These are phyloP conservation scores for Falciphora oryzae DNA, from an alignment of 2,329 filamentous ascomycete genomes.

Conservation along the genomic window DNA sequence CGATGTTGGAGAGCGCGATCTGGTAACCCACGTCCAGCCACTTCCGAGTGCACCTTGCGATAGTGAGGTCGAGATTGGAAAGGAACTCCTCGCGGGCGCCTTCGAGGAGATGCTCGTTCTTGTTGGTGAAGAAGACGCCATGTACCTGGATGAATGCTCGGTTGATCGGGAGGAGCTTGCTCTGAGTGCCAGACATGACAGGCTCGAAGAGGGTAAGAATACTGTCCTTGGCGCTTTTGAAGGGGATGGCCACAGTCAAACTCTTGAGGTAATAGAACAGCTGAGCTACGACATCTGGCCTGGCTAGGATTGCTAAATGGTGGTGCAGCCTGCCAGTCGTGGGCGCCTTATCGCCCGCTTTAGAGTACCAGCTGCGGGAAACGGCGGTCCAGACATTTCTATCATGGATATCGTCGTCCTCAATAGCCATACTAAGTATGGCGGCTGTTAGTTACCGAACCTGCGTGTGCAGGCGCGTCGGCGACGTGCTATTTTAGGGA, in stretches of 20 bases:
- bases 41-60: constrained; percentile 41
- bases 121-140: constrained; percentile 55
- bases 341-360: constrained; percentile 71
- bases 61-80: constrained; percentile 48
- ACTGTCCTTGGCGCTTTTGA: too few relatives aligned
- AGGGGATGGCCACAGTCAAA: too few relatives aligned
- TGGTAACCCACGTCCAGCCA: constrained; percentile 51
- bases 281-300: constrained; percentile 62
- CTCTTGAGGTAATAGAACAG: too few relatives aligned
- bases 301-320: constrained; percentile 73
- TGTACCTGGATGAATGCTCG: constrained; percentile 58
- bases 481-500: not conserved
- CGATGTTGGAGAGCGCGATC: constrained; percentile 51
- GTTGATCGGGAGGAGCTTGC: constrained; percentile 41
- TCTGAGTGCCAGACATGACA: constrained; percentile 28
- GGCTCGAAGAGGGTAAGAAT: too few relatives aligned
- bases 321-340: constrained; percentile 77
- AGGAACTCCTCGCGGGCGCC: constrained; percentile 43
- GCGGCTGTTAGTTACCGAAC: too few relatives aligned
- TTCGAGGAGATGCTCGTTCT: constrained; percentile 39
- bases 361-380: constrained; percentile 76
- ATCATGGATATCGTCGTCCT: constrained; percentile 70
- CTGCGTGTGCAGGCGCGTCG: too few relatives aligned
- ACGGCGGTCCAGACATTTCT: constrained; percentile 78
- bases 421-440: constrained; percentile 72